Evolutionary conservation across 768 basidiomycete species (phyloP), one percentile per base, ranked within the genome.

Genomic region (Lentinula lateritia): DNA sequence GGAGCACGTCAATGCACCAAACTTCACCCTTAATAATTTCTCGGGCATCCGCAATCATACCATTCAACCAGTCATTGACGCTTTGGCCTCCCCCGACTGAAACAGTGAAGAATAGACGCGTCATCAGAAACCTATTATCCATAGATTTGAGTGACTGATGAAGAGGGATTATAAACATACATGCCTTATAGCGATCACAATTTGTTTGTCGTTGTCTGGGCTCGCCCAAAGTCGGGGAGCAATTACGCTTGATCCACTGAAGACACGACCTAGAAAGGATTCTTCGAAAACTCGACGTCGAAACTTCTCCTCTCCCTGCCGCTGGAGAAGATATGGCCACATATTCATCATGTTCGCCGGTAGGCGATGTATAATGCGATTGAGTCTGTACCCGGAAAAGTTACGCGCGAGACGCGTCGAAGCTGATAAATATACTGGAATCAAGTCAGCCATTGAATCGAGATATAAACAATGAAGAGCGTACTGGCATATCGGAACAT

Each of bases 321-420:
- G 82, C 20, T 74, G 66, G 32, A 71, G 71, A 38, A 90, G 76
- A 69, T 91, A 91, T 6, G 89, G 88, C 90, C 90, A 92, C 68
- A 87, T 75, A 64, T 91, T 84, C 0, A 79, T 83, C 72, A 79
- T 84, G 16, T 75, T 77, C 20, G 61, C 71, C 15, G 80, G 70
- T 65, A 82, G 73, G 10, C 70, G 68, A 50, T 71, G 61, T 52
- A 83, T 62, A 6, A 84, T 56, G 0, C 63, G 39, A 16, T 73
- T 71, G 46, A 85, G 72, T 50, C 88, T 81, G 28, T 63, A 65
- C 7, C 90, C 90, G 23, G 75, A 48, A 66, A 82, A 89, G 15
- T 75, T 61, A 23, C 71, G 74, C 15, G 55, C 63, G 8, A 92
- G 76, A 39, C 80, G 79, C 57, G 78, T 71, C 12, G 69, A 66